Evolutionary conservation across 768 basidiomycete species (phyloP).

Genomic region (Rhizopogon salebrosus): DNA sequence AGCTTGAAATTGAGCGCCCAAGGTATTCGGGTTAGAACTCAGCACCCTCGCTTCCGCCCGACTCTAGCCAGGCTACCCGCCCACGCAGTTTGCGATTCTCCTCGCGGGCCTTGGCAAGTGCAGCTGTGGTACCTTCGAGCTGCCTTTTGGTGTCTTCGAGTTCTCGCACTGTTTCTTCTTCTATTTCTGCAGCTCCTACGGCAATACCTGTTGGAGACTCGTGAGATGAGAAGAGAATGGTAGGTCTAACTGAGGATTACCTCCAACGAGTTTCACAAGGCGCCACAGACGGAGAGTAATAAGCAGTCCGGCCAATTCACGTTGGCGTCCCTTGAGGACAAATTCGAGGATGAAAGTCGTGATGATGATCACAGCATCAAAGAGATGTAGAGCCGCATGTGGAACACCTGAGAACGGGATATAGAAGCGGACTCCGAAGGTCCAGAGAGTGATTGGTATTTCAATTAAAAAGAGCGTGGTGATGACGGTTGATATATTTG

Average conservation of each 20-base stretch:
- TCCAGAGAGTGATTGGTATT: slow-evolving; percentile 67
- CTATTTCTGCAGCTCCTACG: slow-evolving; percentile 67
- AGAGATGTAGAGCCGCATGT: slow-evolving; percentile 63
- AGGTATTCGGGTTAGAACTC: slow-evolving; percentile 18
- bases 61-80: slow-evolving; percentile 30
- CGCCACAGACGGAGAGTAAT: slow-evolving; percentile 78
- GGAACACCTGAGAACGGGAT: slow-evolving; percentile 51
- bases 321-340: slow-evolving; percentile 58
- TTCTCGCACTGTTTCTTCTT: slow-evolving; percentile 47
- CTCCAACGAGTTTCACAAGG: slow-evolving; percentile 68
- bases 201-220: slow-evolving; percentile 50
- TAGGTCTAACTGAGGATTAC: slow-evolving; percentile 22
- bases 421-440: slow-evolving; percentile 57
- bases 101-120: slow-evolving; percentile 38
- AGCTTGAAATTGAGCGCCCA: background rate
- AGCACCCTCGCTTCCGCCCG: slow-evolving; percentile 29
- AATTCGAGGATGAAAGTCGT: slow-evolving; percentile 73
- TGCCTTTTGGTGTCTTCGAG: slow-evolving; percentile 45
- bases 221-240: background rate
- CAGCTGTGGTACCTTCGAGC: slow-evolving; percentile 39
- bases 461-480: slow-evolving; percentile 72
- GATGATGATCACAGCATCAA: slow-evolving; percentile 68
- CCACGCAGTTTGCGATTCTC: slow-evolving; percentile 53
- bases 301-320: slow-evolving; percentile 66
- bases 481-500: slow-evolving; percentile 60